Percentiles rank a stretch among this genome's conserved stretches.
These are phyloP conservation scores for Teunomyces gatunensis DNA, from an alignment of 805 yeast species.

Conservation along the genomic window DNA sequence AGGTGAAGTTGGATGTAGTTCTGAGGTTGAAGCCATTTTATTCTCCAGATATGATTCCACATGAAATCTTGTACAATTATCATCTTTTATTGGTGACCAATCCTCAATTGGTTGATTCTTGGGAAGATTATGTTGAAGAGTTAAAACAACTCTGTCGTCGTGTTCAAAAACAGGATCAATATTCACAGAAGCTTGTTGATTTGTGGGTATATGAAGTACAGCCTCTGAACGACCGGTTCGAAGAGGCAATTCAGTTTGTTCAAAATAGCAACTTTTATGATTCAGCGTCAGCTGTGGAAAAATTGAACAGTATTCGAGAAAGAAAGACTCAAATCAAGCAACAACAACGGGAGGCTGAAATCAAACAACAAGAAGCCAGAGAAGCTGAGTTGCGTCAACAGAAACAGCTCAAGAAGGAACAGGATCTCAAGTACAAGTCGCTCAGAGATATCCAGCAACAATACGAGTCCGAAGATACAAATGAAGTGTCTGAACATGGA, in stretches of 20 bases:
- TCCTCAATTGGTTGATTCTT: conserved; percentile 13
- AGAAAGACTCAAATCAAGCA: conserved; percentile 11
- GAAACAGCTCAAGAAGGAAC: conserved; percentile 15
- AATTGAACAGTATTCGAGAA: conserved; percentile 13
- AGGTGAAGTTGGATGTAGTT: conserved; percentile 10
- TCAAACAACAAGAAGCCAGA: conserved; percentile 16
- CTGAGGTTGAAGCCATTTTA: conserved; percentile 17
- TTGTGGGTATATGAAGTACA: conserved; percentile 35
- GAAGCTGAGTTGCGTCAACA: conserved; percentile 14
- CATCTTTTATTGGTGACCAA: conserved; percentile 30
- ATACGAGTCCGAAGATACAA: conserved; percentile 5
- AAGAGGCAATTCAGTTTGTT: conserved; percentile 27
- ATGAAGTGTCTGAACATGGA: too few relatives aligned
- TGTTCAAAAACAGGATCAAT: conserved; percentile 8
- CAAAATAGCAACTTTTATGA: conserved; percentile 17
- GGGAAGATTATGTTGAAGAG: conserved; percentile 7
- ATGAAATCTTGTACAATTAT: conserved; percentile 32
- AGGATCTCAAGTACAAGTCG: conserved; percentile 28
- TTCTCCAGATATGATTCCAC: conserved; percentile 23
- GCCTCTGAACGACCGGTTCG: conserved; percentile 26
- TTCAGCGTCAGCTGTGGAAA: conserved; percentile 8
- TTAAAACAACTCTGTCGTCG: conserved; percentile 3
- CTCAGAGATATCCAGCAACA: conserved; percentile 27
- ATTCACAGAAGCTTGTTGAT: conserved; percentile 25
- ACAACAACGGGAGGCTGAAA: conserved; percentile 22